These are phyloP conservation scores for Cladophialophora psammophila DNA, from an alignment of 2,329 filamentous ascomycete genomes.

Conservation along the genomic window DNA sequence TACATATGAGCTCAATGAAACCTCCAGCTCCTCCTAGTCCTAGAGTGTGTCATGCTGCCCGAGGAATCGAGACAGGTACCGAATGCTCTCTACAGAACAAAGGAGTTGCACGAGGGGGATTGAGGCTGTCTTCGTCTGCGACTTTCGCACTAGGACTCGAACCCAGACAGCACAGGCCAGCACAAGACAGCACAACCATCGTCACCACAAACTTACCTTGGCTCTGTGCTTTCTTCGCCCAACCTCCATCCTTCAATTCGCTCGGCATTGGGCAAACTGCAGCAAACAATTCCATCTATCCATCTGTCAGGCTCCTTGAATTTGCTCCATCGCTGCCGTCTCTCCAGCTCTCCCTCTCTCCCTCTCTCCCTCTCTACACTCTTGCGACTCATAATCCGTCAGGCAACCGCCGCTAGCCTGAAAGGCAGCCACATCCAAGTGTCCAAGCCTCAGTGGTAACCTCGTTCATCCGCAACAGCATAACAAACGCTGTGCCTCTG, in stretches of 20 bases:
- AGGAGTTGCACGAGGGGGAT: not conserved
- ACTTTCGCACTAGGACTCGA: not conserved
- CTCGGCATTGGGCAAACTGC: not conserved
- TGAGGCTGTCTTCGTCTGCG: not conserved
- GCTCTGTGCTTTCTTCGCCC: not conserved
- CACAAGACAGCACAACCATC: not conserved
- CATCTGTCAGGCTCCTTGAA: not conserved
- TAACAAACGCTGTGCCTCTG: slow-evolving; percentile 21
- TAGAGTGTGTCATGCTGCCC: not conserved
- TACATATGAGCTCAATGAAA: too few species aligned
- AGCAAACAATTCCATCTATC: not conserved
- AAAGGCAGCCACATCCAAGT: slow-evolving; percentile 16
- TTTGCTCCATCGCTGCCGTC: not conserved
- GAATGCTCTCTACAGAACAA: not conserved
- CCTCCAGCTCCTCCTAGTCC: too few species aligned
- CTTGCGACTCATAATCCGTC: slow-evolving; percentile 16
- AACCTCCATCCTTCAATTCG: not conserved
- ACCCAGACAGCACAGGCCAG: not conserved
- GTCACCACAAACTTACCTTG: not conserved
- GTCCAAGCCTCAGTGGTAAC: slow-evolving; percentile 16
- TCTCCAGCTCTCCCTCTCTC: too few species aligned
- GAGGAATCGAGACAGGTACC: not conserved
- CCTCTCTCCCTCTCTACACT: slow-evolving; percentile 2
- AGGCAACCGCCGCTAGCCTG: slow-evolving; percentile 30
- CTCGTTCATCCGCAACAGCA: slow-evolving; percentile 2